Conservation (phyloP, 495 filamentous ascomycete genomes). For the Rostrohypoxylon terebratum region DNA sequence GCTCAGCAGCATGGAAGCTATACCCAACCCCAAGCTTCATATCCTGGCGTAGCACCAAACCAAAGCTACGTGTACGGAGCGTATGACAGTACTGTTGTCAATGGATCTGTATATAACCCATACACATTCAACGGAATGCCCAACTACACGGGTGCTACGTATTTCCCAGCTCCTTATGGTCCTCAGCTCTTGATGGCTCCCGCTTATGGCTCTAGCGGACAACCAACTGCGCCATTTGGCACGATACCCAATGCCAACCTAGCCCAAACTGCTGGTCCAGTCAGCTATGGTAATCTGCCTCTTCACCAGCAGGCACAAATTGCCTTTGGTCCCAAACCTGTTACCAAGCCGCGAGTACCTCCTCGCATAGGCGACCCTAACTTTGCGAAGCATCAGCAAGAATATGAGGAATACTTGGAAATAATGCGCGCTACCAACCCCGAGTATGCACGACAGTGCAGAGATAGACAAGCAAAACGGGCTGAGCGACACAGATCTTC, state of each 20-base stretch:
- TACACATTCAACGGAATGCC: neutral
- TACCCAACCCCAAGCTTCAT: neutral
- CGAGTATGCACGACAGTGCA: conserved; percentile 55
- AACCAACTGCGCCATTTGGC: neutral
- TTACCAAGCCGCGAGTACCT: conserved; percentile 41
- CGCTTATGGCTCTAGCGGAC: neutral
- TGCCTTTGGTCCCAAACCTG: conserved; percentile 44
- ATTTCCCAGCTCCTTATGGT: neutral
- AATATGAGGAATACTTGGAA: conserved; percentile 59
- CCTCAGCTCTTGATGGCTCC: neutral
- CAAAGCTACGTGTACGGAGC: neutral
- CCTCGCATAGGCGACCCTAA: conserved; percentile 30
- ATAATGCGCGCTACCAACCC: conserved; percentile 55
- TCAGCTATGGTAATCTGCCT: neutral
- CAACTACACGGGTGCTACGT: neutral
- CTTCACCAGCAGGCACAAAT: conserved; percentile 36
- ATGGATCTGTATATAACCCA: neutral
- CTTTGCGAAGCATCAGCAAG: conserved; percentile 48
- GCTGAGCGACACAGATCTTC: conserved; percentile 46
- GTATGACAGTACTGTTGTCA: neutral
- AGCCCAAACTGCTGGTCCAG: neutral
- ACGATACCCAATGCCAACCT: neutral
- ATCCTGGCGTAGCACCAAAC: neutral
- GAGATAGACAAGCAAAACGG: conserved; percentile 57
- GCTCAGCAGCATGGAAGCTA: conserved; percentile 2